Evolutionary conservation across 805 yeast species (phyloP), one percentile per base, ranked within the genome.

Genomic region (Limtongia smithiae): DNA sequence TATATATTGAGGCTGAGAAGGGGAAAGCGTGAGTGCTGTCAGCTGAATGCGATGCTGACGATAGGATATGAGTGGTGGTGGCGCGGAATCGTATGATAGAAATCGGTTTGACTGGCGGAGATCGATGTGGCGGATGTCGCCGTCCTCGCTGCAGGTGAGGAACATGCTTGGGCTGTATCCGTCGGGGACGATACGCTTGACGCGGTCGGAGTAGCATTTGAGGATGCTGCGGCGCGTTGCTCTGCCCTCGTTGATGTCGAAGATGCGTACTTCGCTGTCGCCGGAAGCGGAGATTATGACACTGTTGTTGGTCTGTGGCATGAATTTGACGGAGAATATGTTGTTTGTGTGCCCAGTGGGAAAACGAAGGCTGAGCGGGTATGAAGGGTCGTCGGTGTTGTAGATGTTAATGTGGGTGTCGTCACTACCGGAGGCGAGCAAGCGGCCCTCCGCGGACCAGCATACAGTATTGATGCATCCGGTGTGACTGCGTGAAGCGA

Each of bases 371-470:
- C n/a, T 44, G 20, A 50, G 51, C 12, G 50, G 51, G 39, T 50
- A 56, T 9, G 43, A 33, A 7, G 51, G 48, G 11, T 11, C 7
- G 15, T 27, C 49, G 18, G 59, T 55, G n/a, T 43, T 32, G 46
- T 55, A 56, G 35, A 56, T 28, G 33, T 55, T 44, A 18, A 56
- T 32, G 32, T 48, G 44, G n/a, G 54, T 55, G 33, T 56, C 60
- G 34, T 56, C 60, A 17, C 57, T 41, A 18, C 60, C 60, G 4
- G 60, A 56, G 3, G 55, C 54, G 18, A 56, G 52, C 12, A 41
- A 44, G 9, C 35, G 42, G 17, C 60, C 60, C 25, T 55, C 52
- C 3, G 41, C 37, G 4, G 60, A 56, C 60, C 60, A 56, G 39
- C 51, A 41, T 17, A 56, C 32, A 4, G 60, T 41, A 35, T 56